A percentile compares a stretch with the other conserved stretches of the same genome.
These are phyloP conservation scores for Tolypocladium inflatum DNA, from an alignment of 2,329 filamentous ascomycete species.

Conservation along the genomic window DNA sequence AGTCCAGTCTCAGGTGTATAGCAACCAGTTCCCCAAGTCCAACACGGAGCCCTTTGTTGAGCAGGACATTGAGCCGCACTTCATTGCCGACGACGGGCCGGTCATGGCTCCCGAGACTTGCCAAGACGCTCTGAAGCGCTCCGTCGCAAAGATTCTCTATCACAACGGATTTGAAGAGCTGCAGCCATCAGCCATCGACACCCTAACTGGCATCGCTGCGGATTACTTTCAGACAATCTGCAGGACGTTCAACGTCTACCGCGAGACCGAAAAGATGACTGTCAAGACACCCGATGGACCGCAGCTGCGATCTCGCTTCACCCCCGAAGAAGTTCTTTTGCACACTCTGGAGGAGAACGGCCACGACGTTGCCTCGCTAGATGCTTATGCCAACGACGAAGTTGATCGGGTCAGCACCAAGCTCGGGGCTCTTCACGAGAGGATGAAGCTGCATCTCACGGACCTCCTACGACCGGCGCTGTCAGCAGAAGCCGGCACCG, in stretches of 20 bases:
- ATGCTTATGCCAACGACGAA: conserved; percentile 85
- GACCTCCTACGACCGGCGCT: conserved; percentile 88
- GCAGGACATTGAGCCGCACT: conserved; percentile 77
- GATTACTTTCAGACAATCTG: conserved; percentile 85
- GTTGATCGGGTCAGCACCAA: conserved; percentile 78
- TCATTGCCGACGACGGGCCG: conserved; percentile 79
- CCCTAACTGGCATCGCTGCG: conserved; percentile 78
- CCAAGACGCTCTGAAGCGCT: conserved; percentile 76
- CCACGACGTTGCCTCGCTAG: conserved; percentile 69
- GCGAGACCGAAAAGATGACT: conserved; percentile 70
- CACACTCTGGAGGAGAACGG: conserved; percentile 82
- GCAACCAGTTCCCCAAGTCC: conserved; percentile 97
- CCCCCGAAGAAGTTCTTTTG: conserved; percentile 74
- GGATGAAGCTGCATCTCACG: conserved; percentile 88
- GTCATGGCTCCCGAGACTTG: conserved; percentile 79
- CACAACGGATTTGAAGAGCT: conserved; percentile 95
- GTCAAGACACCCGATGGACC: conserved; percentile 32
- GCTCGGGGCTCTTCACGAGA: conserved; percentile 77
- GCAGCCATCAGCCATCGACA: conserved; percentile 86
- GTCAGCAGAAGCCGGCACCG: conserved; percentile 60
- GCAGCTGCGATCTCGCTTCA: conserved; percentile 56
- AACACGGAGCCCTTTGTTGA: conserved; percentile 84
- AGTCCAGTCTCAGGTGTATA: conserved; percentile 92
- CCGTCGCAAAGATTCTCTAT: conserved; percentile 90
- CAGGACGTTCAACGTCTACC: conserved; percentile 70